Base-by-base conservation (phyloP, 306 rosid species). In the Luffa acutangula region DNA sequence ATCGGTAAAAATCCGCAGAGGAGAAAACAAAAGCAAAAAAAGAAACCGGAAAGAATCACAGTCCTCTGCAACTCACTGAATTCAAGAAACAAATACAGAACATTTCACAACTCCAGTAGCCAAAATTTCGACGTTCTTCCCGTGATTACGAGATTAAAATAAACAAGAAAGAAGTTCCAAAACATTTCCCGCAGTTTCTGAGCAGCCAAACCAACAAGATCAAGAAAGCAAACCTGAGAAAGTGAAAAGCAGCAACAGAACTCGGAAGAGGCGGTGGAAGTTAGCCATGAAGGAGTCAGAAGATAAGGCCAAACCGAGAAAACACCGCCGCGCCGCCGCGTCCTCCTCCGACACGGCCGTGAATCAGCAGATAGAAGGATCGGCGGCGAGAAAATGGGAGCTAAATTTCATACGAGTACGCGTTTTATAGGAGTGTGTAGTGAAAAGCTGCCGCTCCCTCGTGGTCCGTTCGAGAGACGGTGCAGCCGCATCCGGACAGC, bases 171-270 rank as follows among this genome's bases (percentile, higher is more conserved):
- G 20, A 6, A 71, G 56, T 65, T 79, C 43, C 7, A n/a, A 18
- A n/a, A 17, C 7, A 53, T 13, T 49, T 48, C 52, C 20, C 25
- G 20, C 58, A 86, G 51, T 81, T 76, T 81, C 34, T 11, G 13
- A 36, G 78, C 69, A 84, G 81, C 70, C 71, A 72, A 83, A 72
- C 9, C n/a, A 76, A 60, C 51, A 60, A 20, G 67, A 64, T 79
- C 42, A 77, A 81, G 63, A 79, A 52, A 71, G 31, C 81, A 66
- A 81, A 91, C 97, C 92, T 62, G 93, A 85, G 75, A 90, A 63
- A 82, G 66, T 56, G 43, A 90, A 84, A 83, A 88, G 80, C 86
- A 85, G 57, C 75, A 88, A 82, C 45, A 90, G 58, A 60, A 80
- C 57, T 65, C 60, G 83, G 84, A 85, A 83, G 80, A 80, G 21